Percentiles rank a stretch among this genome's conserved stretches.
Evolutionary conservation across 176 grass and related monocot species (phyloP).

Genomic region (Eleusine coracana): DNA sequence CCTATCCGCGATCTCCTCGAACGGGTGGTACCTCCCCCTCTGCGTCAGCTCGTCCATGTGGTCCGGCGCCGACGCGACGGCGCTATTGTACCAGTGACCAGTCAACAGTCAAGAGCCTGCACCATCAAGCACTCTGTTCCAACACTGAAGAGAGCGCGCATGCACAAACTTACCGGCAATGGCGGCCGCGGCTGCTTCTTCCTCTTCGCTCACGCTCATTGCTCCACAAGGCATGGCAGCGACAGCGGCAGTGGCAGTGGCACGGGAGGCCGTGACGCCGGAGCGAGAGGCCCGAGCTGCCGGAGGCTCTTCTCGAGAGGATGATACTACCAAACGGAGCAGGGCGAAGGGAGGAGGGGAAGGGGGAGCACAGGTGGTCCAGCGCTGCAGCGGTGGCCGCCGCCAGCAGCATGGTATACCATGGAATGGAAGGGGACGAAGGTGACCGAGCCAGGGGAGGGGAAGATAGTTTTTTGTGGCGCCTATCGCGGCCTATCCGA

Average conservation of each 20-base stretch:
- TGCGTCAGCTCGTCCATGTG: conserved; percentile 44
- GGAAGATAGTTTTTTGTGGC: neutral
- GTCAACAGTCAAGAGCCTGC: neutral
- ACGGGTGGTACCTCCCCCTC: conserved; percentile 62
- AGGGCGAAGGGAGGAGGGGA: neutral
- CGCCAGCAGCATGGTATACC: conserved; percentile 58
- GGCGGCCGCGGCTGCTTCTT: neutral
- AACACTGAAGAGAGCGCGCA: neutral
- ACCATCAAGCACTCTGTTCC: neutral
- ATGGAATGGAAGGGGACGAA: conserved; percentile 40
- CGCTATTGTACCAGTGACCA: neutral
- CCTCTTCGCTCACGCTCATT: conserved; percentile 14
- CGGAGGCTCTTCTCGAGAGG: neutral
- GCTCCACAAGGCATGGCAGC: conserved; percentile 20
- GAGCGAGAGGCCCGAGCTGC: neutral
- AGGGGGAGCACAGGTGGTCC: conserved; percentile 26
- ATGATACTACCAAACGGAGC: neutral
- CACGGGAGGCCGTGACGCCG: neutral
- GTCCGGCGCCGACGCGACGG: conserved; percentile 38
- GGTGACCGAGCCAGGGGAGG: neutral
- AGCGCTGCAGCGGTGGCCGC: conserved; percentile 30
- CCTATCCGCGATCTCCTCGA: conserved; percentile 65
- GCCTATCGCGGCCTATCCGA: conserved; percentile 51
- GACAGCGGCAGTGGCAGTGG: neutral
- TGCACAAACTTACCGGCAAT: conserved; percentile 19